phyloP scores from a whole-genome alignment of 2,329 filamentous ascomycete genomes.

The Botrytis fabae region DNA sequence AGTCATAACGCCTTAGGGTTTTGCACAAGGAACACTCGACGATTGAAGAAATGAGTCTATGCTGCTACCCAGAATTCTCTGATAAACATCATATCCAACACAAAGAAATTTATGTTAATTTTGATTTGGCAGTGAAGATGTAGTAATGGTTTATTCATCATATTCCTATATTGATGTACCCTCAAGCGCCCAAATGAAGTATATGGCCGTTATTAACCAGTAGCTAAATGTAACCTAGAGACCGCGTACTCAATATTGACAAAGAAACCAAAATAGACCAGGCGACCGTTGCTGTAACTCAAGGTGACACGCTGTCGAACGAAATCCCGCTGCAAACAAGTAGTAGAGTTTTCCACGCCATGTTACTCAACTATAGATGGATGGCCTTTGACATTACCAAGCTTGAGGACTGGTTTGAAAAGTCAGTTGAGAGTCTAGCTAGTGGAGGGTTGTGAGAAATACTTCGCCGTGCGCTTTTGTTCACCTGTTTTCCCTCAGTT shows the following conservation, averaged over 20 bases:
- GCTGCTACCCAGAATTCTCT: not conserved
- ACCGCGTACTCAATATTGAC: not conserved
- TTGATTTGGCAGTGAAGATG: not conserved
- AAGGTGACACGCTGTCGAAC: not conserved
- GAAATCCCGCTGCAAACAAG: not conserved
- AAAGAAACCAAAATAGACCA: not conserved
- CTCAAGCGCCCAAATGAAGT: not conserved
- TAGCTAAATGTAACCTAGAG: not conserved
- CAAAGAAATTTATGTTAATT: not conserved
- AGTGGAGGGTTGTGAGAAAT: not conserved
- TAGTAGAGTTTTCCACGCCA: not conserved
- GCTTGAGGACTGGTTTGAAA: not conserved
- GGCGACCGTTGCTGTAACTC: not conserved
- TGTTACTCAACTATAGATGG: not conserved
- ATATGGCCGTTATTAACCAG: not conserved
- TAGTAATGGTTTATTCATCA: not conserved
- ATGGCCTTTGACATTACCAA: not conserved
- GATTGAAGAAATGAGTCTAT: not conserved
- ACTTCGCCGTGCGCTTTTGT: not conserved
- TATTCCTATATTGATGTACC: not conserved
- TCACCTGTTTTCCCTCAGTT: not conserved
- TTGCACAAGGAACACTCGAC: too few species aligned
- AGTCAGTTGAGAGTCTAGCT: not conserved
- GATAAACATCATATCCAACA: not conserved
- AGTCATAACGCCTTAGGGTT: too few species aligned